Evolutionary conservation across 495 filamentous ascomycete species (phyloP).

Genomic region (Neurospora cerealis): DNA sequence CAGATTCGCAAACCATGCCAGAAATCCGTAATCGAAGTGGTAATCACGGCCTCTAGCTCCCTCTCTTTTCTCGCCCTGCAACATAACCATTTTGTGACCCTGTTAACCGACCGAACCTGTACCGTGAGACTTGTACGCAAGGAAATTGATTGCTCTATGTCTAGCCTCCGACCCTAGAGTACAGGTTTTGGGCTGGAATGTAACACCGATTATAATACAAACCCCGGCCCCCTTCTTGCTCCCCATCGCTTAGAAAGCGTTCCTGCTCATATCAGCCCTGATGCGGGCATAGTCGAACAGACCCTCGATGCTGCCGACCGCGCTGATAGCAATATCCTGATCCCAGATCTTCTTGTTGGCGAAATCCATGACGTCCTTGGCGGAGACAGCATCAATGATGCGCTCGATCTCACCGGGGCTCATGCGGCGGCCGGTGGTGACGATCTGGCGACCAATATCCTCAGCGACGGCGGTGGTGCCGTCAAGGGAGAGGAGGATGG

Average conservation of each 20-base stretch:
- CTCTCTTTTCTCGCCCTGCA: not conserved
- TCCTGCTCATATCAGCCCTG: slow-evolving; percentile 82
- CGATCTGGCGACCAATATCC: slow-evolving; percentile 96
- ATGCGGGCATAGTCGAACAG: slow-evolving; percentile 83
- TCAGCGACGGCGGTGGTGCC: slow-evolving; percentile 95
- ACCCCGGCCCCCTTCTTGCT: slow-evolving; percentile 8
- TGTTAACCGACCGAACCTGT: not conserved
- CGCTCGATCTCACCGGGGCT: slow-evolving; percentile 89
- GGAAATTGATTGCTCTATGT: slow-evolving; percentile 25
- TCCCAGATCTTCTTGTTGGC: slow-evolving; percentile 90
- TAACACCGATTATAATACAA: slow-evolving; percentile 30
- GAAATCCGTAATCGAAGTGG: not conserved
- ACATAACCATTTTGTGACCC: not conserved
- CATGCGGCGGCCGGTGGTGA: slow-evolving; percentile 90
- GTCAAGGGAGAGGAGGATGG: slow-evolving; percentile 91
- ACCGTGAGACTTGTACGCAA: not conserved
- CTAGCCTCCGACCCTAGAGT: slow-evolving; percentile 26
- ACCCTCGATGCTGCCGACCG: slow-evolving; percentile 87
- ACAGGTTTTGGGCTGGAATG: slow-evolving; percentile 20
- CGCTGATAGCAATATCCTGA: slow-evolving; percentile 86
- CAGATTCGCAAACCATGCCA: not conserved
- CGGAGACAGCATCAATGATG: slow-evolving; percentile 74
- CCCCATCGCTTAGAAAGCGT: slow-evolving; percentile 29
- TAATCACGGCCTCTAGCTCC: not conserved
- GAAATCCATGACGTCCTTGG: slow-evolving; percentile 96